Evolutionary conservation across 225 moss, liverwort and hornwort species (phyloP), one percentile per base, ranked within the genome.

Genomic region (Bryoerythrophyllum caledonicum): DNA sequence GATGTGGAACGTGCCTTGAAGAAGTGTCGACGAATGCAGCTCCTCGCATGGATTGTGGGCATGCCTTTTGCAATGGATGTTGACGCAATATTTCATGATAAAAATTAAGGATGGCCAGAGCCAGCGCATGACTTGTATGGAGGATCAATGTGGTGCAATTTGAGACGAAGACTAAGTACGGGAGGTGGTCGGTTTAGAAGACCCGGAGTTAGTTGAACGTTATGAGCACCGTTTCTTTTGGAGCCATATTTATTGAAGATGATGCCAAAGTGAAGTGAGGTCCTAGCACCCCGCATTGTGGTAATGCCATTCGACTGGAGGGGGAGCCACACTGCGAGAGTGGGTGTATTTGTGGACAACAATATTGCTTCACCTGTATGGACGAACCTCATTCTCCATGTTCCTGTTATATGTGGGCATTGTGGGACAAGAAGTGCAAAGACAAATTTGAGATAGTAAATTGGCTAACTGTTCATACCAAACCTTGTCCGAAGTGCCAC

Each of bases 201-300:
- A 93, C 30, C 67, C 67, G 25, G 96, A 95, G 60, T 85, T 90
- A 53, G 92, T 93, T 63, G 87, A 90, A 77, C 94, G 93, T 46
- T 99, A 95, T 66, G 94, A 94, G 76, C 87, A 91, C n/a, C n/a
- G 49, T 91, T 94, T 58, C 91, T 99, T 65, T 75, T 99, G 89
- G 97, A 99, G 82, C 95, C 97, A 12, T 99, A 99, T n/a, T n/a
- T 65, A 95, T 99, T 35, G 97, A 99, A 86, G 97, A 99, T 76
- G 95, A 99, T 79, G 86, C 97, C 13, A 99, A 95, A 88, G 97
- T 99, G 70, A 99, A 99, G 83, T 99, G 97, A 94, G 95, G 97
- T 81, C 93, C 97, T 12, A 95, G 97, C 81, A 90, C 85, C 70
- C 96, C 97, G 76, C 91, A 95, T 82, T 99, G 94, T 71, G 97